Conservation (phyloP, 768 basidiomycete species). For the Tricholomella constricta region DNA sequence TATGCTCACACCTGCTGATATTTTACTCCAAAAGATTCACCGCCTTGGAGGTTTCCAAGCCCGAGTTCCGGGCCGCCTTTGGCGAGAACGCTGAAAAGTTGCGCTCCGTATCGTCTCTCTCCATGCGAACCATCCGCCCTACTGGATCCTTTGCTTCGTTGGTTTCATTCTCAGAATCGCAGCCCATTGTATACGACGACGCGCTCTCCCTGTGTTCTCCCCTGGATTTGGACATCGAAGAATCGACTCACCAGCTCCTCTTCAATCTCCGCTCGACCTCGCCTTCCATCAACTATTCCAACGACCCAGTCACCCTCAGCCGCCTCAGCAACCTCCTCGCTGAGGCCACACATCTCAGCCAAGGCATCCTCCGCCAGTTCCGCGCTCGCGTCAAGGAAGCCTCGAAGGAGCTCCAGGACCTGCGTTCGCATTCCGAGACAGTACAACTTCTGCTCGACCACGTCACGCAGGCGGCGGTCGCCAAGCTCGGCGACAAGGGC, state of each 20-base stretch:
- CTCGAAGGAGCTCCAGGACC: slow-evolving; percentile 47
- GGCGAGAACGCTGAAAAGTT: slow-evolving; percentile 47
- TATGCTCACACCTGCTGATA: slow-evolving; percentile 5
- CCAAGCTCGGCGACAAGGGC: slow-evolving; percentile 40
- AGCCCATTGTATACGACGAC: slow-evolving; percentile 24
- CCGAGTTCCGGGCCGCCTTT: slow-evolving; percentile 67
- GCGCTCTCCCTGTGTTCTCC: slow-evolving; percentile 38
- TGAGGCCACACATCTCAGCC: slow-evolving; percentile 49
- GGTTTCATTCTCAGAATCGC: slow-evolving; percentile 44
- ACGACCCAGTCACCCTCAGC: slow-evolving; percentile 39
- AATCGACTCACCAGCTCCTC: slow-evolving; percentile 49
- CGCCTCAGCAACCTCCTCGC: slow-evolving; percentile 47
- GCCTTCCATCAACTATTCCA: slow-evolving; percentile 38
- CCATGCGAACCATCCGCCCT: slow-evolving; percentile 55
- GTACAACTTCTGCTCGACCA: slow-evolving; percentile 46
- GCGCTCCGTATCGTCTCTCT: slow-evolving; percentile 56
- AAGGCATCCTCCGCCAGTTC: slow-evolving; percentile 51
- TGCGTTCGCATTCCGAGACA: slow-evolving; percentile 46
- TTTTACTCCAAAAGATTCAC: slow-evolving; percentile 54
- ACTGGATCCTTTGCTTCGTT: slow-evolving; percentile 52
- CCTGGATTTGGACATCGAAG: slow-evolving; percentile 46
- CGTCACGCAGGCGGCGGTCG: slow-evolving; percentile 45
- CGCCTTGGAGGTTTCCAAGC: slow-evolving; percentile 65
- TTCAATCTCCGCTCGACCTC: slow-evolving; percentile 56
- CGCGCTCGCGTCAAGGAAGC: slow-evolving; percentile 55